A percentile compares a stretch with the other conserved stretches of the same genome.
Evolutionary conservation across 345 rosid species (phyloP).

Genomic region (Conringia planisiliqua): DNA sequence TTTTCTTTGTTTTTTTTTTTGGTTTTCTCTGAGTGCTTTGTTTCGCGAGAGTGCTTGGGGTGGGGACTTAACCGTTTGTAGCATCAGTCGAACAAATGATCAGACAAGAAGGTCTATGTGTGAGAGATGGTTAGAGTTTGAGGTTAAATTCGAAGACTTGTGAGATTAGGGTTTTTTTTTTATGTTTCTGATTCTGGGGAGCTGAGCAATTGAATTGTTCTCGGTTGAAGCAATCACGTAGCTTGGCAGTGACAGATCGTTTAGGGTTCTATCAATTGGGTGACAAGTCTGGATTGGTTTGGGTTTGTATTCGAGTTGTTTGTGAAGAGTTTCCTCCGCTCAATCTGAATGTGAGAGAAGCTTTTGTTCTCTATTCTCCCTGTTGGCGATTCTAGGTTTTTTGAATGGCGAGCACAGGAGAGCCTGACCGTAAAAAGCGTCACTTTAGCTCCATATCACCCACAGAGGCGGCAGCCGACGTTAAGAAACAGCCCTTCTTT

Average conservation of each 20-base stretch:
- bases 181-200: neutral
- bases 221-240: conserved; percentile 18
- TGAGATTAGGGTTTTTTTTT: conserved; percentile 19
- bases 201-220: conserved; percentile 8
- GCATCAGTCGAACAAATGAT: conserved; percentile 13
- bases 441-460: conserved; percentile 78
- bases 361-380: neutral
- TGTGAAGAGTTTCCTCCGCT: neutral
- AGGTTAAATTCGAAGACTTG: conserved; percentile 1
- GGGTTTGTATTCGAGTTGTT: neutral
- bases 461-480: conserved; percentile 57
- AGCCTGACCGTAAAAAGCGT: conserved; percentile 87
- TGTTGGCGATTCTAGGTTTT: conserved; percentile 41
- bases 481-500: conserved; percentile 65
- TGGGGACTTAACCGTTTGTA: conserved; percentile 10
- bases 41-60: conserved; percentile 6
- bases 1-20: neutral
- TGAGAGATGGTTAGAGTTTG: neutral
- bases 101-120: neutral
- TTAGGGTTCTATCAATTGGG: conserved; percentile 16
- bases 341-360: conserved; percentile 30
- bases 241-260: conserved; percentile 15
- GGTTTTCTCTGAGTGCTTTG: neutral
- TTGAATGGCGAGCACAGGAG: conserved; percentile 87
- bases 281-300: neutral